Conservation (phyloP, 1,284 basidiomycete species). For the Leccinum griseonigrum region DNA sequence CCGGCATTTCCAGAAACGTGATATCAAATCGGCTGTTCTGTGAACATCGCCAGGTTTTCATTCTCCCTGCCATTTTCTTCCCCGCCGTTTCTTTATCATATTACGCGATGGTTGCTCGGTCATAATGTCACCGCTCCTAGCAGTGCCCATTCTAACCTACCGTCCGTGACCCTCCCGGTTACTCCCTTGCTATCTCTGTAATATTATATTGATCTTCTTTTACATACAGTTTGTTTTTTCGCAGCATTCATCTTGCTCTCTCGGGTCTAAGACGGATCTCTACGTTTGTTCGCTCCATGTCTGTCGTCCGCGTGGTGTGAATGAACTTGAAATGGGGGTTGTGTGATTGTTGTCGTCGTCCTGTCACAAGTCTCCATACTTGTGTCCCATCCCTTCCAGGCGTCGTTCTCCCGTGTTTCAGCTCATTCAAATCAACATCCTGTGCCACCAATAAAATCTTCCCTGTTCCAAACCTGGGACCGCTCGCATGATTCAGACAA, state of each 20-base stretch:
- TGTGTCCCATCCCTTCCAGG: constrained; percentile 16
- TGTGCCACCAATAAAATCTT: constrained; percentile 5
- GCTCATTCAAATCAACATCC: constrained; percentile 13
- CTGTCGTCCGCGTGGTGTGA: constrained; percentile 1
- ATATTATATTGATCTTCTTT: constrained; percentile 25
- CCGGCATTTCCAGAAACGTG: constrained; percentile 33
- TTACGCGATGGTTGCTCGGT: constrained; percentile 29
- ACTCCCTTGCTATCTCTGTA: constrained; percentile 25
- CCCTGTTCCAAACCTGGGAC: constrained; percentile 12
- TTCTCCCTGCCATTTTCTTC: constrained; percentile 14
- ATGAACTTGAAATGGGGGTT: constrained; percentile 2
- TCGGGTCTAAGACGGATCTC: constrained; percentile 34
- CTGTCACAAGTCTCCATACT: constrained; percentile 9
- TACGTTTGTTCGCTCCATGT: constrained; percentile 29
- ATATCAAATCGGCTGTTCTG: constrained; percentile 34
- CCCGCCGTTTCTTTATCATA: constrained; percentile 25
- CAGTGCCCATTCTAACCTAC: constrained; percentile 18
- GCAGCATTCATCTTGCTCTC: constrained; percentile 19
- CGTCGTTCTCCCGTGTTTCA: constrained; percentile 21
- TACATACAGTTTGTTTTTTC: constrained; percentile 29
- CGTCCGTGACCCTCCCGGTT: constrained; percentile 11
- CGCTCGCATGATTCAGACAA: constrained; percentile 6
- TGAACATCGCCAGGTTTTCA: constrained; percentile 30
- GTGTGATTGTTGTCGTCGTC: constrained; percentile 11
- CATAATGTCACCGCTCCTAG: constrained; percentile 32